Percentiles rank a stretch among this genome's conserved stretches.
Evolutionary conservation across 257 asterid species (phyloP).

Genomic region (Eustoma russellianum): DNA sequence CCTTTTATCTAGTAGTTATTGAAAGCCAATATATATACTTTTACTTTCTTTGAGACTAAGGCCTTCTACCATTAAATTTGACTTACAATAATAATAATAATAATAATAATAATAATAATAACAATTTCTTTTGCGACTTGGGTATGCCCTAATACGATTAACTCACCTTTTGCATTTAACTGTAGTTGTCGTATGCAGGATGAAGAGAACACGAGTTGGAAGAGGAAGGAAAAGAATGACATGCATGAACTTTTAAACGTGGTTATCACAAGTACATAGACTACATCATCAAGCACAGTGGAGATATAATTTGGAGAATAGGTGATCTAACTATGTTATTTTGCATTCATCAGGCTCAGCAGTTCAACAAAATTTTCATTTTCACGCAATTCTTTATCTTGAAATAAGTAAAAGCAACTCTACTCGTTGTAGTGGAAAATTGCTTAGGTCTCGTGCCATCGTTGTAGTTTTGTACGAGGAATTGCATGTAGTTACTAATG

Average conservation of each 20-base stretch:
- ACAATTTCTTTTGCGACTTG: constrained; percentile 11
- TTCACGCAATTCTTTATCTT: constrained; percentile 1
- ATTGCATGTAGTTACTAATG: constrained; percentile 48
- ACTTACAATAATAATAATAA: no score
- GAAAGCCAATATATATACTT: no score
- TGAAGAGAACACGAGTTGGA: constrained; percentile 58
- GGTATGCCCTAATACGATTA: neutral
- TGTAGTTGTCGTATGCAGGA: constrained; percentile 35
- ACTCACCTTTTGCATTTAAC: neutral
- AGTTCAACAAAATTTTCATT: neutral
- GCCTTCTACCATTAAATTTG: no score
- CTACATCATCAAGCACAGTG: constrained; percentile 70
- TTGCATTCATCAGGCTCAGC: constrained; percentile 9
- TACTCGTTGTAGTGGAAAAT: constrained; percentile 43
- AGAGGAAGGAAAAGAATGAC: constrained; percentile 77
- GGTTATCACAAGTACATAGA: constrained; percentile 62
- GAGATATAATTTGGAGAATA: constrained; percentile 59
- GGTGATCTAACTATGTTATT: constrained; percentile 33
- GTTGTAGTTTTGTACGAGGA: constrained; percentile 73
- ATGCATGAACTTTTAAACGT: constrained; percentile 67
- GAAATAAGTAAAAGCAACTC: neutral
- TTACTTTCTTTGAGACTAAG: neutral
- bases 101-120: no score
- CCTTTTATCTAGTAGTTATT: no score
- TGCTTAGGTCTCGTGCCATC: constrained; percentile 71